Percentiles rank a stretch among this genome's conserved stretches.
phyloP scores from a whole-genome alignment of 805 yeast genomes.

The Metschnikowia orientalis region DNA sequence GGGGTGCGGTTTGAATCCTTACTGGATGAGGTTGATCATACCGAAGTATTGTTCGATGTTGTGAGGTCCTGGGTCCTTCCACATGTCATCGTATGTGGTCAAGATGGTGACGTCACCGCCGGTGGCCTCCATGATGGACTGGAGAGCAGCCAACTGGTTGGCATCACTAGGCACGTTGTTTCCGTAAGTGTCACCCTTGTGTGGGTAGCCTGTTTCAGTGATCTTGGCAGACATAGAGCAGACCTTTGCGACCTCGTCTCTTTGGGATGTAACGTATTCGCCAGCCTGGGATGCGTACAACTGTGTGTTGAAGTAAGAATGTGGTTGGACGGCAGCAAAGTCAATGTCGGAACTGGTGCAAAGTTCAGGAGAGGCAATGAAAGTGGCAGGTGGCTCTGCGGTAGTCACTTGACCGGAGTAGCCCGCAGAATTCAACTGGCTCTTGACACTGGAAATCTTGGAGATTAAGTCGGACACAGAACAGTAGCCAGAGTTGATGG shows the following conservation, averaged over 20 bases:
- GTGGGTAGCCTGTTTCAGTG: constrained; percentile 90
- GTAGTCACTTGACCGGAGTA: constrained; percentile 75
- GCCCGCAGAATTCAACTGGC: constrained; percentile 60
- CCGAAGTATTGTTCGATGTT: constrained; percentile 90
- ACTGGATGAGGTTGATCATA: constrained; percentile 39
- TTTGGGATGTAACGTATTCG: constrained; percentile 60
- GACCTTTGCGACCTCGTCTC: constrained; percentile 44
- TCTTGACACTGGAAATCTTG: constrained; percentile 63
- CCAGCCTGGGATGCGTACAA: constrained; percentile 69
- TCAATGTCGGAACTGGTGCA: constrained; percentile 72
- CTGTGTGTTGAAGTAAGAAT: constrained; percentile 71
- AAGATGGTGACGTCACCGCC: constrained; percentile 64
- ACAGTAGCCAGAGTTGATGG: constrained; percentile 59
- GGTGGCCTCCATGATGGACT: constrained; percentile 53
- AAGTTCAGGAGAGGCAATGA: constrained; percentile 56
- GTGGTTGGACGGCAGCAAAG: constrained; percentile 81
- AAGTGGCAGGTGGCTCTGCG: constrained; percentile 84
- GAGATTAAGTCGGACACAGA: constrained; percentile 56
- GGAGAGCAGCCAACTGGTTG: constrained; percentile 70
- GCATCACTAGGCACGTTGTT: constrained; percentile 62
- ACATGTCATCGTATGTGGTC: constrained; percentile 76
- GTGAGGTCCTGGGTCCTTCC: constrained; percentile 83
- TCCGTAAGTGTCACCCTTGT: constrained; percentile 68
- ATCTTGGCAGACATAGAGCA: constrained; percentile 59
- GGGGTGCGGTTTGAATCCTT: too few species aligned